Conservation (phyloP, 805 yeast genomes). For the Blastobotrys americana region DNA sequence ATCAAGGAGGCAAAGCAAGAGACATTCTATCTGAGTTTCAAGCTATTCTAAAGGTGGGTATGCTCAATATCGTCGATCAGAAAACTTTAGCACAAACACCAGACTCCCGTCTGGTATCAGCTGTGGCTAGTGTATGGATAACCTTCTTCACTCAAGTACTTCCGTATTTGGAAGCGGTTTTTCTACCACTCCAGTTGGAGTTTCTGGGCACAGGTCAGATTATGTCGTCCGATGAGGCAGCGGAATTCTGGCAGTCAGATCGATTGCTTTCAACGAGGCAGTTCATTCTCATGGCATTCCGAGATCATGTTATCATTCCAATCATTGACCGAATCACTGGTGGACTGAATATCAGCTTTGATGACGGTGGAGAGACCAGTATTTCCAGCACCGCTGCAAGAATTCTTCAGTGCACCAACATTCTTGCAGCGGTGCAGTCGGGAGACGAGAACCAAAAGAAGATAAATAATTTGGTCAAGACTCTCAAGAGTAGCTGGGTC, state of each 20-base stretch:
- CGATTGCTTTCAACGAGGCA: conserved; percentile 21
- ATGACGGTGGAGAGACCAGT: conserved; percentile 12
- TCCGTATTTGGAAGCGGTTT: conserved; percentile 53
- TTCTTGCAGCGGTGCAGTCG: conserved; percentile 46
- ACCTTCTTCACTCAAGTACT: conserved; percentile 47
- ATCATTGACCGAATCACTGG: conserved; percentile 20
- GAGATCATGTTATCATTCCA: conserved; percentile 33
- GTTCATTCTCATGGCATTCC: conserved; percentile 28
- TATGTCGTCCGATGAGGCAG: conserved; percentile 31
- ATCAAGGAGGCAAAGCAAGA: conserved; percentile 32
- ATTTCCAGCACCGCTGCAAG: conserved; percentile 27
- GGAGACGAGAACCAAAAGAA: conserved; percentile 49
- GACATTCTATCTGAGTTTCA: conserved; percentile 39
- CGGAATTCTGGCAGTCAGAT: conserved; percentile 31
- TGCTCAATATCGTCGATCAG: conserved; percentile 23
- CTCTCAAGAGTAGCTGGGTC: conserved; percentile 24
- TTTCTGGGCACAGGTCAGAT: conserved; percentile 40
- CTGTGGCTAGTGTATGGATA: conserved; percentile 45
- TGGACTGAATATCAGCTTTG: conserved; percentile 10
- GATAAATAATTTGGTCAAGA: conserved; percentile 44
- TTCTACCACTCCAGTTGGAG: conserved; percentile 52
- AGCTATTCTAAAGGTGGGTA: conserved; percentile 40
- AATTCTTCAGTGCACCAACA: conserved; percentile 56
- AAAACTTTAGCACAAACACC: conserved; percentile 10
- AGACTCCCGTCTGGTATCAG: conserved; percentile 26